Evolutionary conservation across 495 filamentous ascomycete genomes (phyloP).

Genomic region (Astrothelium macrocarpum): DNA sequence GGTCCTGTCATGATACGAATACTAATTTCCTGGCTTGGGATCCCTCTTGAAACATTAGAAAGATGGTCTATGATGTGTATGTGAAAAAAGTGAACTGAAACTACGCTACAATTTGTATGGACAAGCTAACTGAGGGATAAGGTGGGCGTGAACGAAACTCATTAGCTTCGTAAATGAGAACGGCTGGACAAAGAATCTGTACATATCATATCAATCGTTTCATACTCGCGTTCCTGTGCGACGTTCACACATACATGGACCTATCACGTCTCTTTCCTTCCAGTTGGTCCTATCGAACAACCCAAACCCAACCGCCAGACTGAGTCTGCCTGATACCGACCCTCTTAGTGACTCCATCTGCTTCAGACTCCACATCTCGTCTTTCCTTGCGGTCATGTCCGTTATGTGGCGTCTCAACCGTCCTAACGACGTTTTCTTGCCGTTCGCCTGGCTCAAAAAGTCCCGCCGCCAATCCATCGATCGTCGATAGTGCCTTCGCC

Average conservation of each 20-base stretch:
- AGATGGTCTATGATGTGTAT: no score
- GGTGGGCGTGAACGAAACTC: no score
- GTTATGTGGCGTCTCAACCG: constrained; percentile 10
- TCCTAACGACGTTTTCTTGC: constrained; percentile 6
- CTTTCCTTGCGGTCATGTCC: constrained; percentile 10
- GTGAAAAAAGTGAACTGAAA: no score
- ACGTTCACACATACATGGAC: background rate
- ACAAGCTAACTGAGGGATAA: no score
- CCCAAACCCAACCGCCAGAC: constrained; percentile 9
- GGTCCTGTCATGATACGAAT: background rate
- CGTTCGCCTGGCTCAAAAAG: constrained; percentile 9
- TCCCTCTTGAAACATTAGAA: no score
- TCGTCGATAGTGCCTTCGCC: constrained; percentile 11
- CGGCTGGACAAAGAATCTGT: no score
- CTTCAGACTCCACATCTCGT: constrained; percentile 4
- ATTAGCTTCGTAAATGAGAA: no score
- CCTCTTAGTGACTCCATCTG: background rate
- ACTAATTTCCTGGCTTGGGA: no score
- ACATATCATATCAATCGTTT: no score
- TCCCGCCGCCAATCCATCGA: constrained; percentile 12
- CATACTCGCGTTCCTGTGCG: no score
- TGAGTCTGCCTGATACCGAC: constrained; percentile 11
- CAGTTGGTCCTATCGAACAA: background rate
- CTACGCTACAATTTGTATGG: no score
- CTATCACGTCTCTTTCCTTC: background rate